Conservation (phyloP, 345 rosid genomes). For the Hibiscus mutabilis region DNA sequence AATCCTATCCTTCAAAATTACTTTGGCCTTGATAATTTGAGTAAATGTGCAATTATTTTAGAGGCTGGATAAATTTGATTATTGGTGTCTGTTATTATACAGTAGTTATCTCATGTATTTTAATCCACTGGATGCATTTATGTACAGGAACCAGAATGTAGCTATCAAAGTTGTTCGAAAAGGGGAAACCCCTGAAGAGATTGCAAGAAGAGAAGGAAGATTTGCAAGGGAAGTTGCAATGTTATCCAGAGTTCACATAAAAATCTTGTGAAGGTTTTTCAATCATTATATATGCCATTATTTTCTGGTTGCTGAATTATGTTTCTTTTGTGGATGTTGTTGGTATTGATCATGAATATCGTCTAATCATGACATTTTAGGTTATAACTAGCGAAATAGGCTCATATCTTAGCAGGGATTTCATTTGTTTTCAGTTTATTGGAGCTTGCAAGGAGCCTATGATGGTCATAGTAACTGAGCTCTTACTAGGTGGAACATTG, state of each 20-base stretch:
- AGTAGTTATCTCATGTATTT: conserved; percentile 3
- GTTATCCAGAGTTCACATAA: conserved; percentile 92
- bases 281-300: background rate
- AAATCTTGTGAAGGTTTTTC: conserved; percentile 80
- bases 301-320: conserved; percentile 4
- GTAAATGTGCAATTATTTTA: background rate
- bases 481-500: conserved; percentile 78
- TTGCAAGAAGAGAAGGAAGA: conserved; percentile 63
- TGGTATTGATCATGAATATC: background rate
- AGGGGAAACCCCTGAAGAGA: conserved; percentile 86
- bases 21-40: no score
- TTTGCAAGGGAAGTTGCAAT: conserved; percentile 86
- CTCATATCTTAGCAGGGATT: background rate
- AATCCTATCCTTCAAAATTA: background rate
- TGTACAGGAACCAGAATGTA: conserved; percentile 79
- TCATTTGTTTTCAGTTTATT: conserved; percentile 52
- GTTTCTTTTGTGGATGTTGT: background rate
- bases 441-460: conserved; percentile 96
- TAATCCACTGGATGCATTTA: conserved; percentile 21
- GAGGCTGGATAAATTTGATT: background rate
- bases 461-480: conserved; percentile 97
- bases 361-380: background rate
- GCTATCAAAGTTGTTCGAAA: conserved; percentile 74
- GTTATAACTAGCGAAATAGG: background rate
- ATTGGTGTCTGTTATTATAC: background rate